Conservation (phyloP, 2,329 filamentous ascomycete species). For the Myrmaecium sp. region DNA sequence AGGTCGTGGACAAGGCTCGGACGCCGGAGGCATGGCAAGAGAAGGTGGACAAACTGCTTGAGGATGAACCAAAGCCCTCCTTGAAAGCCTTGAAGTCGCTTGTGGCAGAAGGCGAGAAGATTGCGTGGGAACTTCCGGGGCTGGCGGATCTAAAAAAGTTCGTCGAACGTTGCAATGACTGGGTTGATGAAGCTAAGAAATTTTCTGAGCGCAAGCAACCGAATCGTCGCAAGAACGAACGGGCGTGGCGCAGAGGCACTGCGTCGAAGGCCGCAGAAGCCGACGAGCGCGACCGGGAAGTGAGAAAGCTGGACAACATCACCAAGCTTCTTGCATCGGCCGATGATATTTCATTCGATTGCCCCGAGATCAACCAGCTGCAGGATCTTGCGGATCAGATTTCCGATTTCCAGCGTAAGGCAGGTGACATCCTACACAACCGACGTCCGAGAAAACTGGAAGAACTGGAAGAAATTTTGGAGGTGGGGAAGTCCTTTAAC, state of each 20-base stretch:
- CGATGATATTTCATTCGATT: constrained; percentile 80
- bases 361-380: constrained; percentile 72
- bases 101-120: constrained; percentile 86
- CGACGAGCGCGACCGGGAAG: constrained; percentile 69
- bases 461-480: constrained; percentile 71
- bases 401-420: constrained; percentile 65
- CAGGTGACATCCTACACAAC: constrained; percentile 51
- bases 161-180: constrained; percentile 91
- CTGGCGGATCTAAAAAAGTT: constrained; percentile 70
- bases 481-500: constrained; percentile 76
- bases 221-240: constrained; percentile 88
- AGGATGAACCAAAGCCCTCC: constrained; percentile 68
- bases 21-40: constrained; percentile 80
- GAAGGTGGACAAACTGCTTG: constrained; percentile 70
- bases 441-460: too few relatives aligned
- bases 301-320: constrained; percentile 79
- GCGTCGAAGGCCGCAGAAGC: constrained; percentile 53
- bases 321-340: constrained; percentile 69
- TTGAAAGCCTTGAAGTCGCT: constrained; percentile 73
- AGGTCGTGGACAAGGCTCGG: constrained; percentile 69
- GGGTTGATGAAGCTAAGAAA: constrained; percentile 91
- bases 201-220: constrained; percentile 97
- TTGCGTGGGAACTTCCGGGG: constrained; percentile 75
- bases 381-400: constrained; percentile 76
- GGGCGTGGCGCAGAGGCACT: constrained; percentile 58